These are phyloP conservation scores for Insectozyma bohioensis DNA, from an alignment of 1,139 yeast genomes.

Conservation along the genomic window DNA sequence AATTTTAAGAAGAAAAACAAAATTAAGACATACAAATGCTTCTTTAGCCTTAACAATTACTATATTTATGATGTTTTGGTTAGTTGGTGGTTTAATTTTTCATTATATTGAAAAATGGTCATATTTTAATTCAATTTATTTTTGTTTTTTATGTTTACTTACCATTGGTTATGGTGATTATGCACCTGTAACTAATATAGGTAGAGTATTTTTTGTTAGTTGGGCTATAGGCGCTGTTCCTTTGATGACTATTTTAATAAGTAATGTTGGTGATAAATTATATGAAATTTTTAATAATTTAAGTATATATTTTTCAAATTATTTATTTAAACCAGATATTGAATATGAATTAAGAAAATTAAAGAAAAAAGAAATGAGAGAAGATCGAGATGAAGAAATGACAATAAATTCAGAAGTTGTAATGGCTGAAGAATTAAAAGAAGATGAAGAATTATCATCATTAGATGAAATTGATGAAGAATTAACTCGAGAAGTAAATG, in stretches of 20 bases:
- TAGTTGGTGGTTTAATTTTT: constrained; percentile 70
- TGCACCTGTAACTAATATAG: constrained; percentile 61
- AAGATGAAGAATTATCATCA: constrained; percentile 10
- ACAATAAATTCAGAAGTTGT: constrained; percentile 7
- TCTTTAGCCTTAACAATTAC: constrained; percentile 42
- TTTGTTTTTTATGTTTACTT: constrained; percentile 68
- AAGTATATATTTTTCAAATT: constrained; percentile 18
- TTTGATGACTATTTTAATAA: constrained; percentile 77
- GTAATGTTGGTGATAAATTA: constrained; percentile 66
- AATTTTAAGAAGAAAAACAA: constrained; percentile 40
- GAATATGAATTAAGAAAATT: constrained; percentile 10
- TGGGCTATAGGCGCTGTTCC: constrained; percentile 88
- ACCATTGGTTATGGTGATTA: constrained; percentile 87
- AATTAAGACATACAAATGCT: constrained; percentile 24
- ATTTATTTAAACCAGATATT: constrained; percentile 11
- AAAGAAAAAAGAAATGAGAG: constrained; percentile 10
- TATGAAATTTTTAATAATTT: constrained; percentile 31
- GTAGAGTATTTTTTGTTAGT: constrained; percentile 67
- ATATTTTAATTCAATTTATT: constrained; percentile 68
- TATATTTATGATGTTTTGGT: constrained; percentile 60
- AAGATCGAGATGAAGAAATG: constrained; percentile 18
- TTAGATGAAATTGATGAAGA: constrained; percentile 8
- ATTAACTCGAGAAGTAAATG: constrained; percentile 3
- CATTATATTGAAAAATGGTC: constrained; percentile 61
- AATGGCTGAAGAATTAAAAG: constrained; percentile 9